Evolutionary conservation across 805 yeast species (phyloP), one percentile per base, ranked within the genome.

Genomic region (Starmerella vaccinii): DNA sequence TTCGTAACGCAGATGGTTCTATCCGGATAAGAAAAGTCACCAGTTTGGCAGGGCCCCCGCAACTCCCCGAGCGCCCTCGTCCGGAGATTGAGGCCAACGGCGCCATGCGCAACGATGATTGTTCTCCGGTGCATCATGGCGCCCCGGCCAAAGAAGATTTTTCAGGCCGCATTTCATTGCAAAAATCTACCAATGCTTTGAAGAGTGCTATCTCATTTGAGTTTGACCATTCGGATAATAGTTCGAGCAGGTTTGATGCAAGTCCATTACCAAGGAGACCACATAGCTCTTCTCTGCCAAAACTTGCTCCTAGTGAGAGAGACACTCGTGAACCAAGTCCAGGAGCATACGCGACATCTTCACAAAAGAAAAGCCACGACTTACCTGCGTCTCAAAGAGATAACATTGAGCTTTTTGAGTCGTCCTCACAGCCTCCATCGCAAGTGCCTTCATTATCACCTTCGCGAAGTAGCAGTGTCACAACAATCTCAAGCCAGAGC

Each of bases 1-100:
- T 32, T 29, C n/a, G 49, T 10, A 35, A 46, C 27, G 38, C 8
- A 2, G 48, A 48, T 21, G 54, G 51, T 5, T 37, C 48, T 2
- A 27, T 39, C n/a, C 26, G 30, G 5, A 4, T n/a, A 16, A 10
- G 7, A 13, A 38, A 47, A 21, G 7, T 9, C 7, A 30, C 43
- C 21, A 46, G 48, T 19, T 50, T 52, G 7, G n/a, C 23, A 16
- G n/a, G 3, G n/a, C 43, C 40, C 7, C 26, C 34, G 1, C 41
- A 49, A 22, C 43, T 39, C 21, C 43, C 43, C 13, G 21, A 23
- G 12, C 18, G 43, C 15, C 43, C 43, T 23, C 43, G 43, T 15
- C 32, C 43, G 5, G 19, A 6, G 5, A 5, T 15, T 13, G 35
- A 15, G 35, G 6, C 35, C 8, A 16, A 32, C n/a, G 8, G 15